phyloP scores from a whole-genome alignment of 768 basidiomycete species.

The Amanita polypyramis region DNA sequence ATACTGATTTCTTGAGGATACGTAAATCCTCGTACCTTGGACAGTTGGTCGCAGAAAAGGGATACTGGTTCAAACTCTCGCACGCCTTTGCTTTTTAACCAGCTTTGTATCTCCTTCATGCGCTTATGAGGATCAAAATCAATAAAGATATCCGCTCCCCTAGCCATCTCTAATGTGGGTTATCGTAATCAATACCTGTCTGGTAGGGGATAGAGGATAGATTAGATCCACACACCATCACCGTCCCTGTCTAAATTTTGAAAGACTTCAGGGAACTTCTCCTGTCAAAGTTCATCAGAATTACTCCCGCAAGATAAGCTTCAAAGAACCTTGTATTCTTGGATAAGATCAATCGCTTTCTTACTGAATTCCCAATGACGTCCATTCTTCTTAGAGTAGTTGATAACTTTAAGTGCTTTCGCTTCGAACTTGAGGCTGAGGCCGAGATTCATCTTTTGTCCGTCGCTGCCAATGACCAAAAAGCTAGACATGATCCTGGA shows the following conservation, averaged over 20 bases:
- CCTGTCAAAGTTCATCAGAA: conserved; percentile 24
- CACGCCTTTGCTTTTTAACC: conserved; percentile 83
- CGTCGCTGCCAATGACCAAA: conserved; percentile 72
- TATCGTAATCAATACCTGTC: conserved; percentile 2
- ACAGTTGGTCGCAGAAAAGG: conserved; percentile 83
- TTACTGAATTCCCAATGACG: conserved; percentile 91
- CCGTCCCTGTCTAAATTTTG: conserved; percentile 55
- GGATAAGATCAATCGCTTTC: conserved; percentile 70
- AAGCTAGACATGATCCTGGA: conserved; percentile 91
- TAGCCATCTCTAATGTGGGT: conserved; percentile 68
- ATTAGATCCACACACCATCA: conserved; percentile 41
- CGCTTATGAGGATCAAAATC: conserved; percentile 53
- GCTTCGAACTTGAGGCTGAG: conserved; percentile 94
- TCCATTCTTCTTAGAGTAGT: conserved; percentile 80
- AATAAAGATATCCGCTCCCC: conserved; percentile 47
- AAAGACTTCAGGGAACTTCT: conserved; percentile 80
- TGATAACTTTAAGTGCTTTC: conserved; percentile 86
- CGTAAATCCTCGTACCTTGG: conserved; percentile 45
- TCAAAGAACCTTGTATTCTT: conserved; percentile 63
- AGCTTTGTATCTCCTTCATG: conserved; percentile 69
- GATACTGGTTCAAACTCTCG: conserved; percentile 89
- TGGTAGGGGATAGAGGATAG: neutral
- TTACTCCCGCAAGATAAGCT: neutral
- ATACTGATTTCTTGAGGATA: neutral
- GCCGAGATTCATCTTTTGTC: conserved; percentile 80